Conservation (phyloP, 768 basidiomycete genomes). For the Plicaturopsis crispa region DNA sequence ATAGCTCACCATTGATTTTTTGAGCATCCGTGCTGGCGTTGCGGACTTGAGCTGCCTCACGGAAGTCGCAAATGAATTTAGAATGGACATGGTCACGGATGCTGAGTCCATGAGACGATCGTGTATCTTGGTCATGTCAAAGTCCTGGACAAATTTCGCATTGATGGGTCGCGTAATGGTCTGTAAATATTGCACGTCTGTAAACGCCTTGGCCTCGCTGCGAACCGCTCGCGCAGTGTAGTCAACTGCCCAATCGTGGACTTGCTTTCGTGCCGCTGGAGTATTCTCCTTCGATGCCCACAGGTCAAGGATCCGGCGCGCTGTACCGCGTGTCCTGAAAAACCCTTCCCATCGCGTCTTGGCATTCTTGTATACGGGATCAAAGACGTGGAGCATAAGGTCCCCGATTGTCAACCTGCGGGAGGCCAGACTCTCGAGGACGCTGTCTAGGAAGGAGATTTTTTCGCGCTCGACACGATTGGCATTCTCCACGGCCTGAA, state of each 20-base stretch:
- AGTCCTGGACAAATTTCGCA: neutral
- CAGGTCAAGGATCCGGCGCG: conserved; percentile 15
- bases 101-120: conserved; percentile 2
- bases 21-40: neutral
- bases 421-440: conserved; percentile 3
- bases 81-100: conserved; percentile 8
- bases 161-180: conserved; percentile 3
- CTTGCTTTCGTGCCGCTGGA: conserved; percentile 6
- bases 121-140: neutral
- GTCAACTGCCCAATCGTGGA: conserved; percentile 17
- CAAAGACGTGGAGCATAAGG: conserved; percentile 18
- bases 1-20: conserved; percentile 10
- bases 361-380: conserved; percentile 14
- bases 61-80: conserved; percentile 15
- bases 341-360: conserved; percentile 16
- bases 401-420: conserved; percentile 11
- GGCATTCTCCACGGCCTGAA: neutral
- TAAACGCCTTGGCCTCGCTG: conserved; percentile 14
- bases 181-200: conserved; percentile 11
- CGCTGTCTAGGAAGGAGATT: conserved; percentile 5
- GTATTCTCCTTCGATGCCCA: conserved; percentile 17
- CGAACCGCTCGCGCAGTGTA: conserved; percentile 10
- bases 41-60: conserved; percentile 1
- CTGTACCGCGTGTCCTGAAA: conserved; percentile 10
- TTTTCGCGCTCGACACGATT: no score